Conservation (phyloP, 2,329 filamentous ascomycete genomes). For the Pyricularia sp. region DNA sequence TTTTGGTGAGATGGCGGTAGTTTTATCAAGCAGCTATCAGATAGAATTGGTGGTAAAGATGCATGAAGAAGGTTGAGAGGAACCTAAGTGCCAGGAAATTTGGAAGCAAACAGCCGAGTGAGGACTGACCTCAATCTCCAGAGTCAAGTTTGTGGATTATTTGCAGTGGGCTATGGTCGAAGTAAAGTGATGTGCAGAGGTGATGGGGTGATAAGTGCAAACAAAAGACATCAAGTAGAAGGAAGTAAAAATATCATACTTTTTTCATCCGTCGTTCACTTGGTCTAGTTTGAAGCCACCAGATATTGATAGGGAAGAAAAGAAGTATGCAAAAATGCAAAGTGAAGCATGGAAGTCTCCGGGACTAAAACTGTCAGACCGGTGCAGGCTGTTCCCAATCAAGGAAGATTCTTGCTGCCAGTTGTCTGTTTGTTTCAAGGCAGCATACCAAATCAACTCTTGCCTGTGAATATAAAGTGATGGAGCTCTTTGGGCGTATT, state of each 20-base stretch:
- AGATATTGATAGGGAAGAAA: not conserved
- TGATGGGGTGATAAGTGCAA: not conserved
- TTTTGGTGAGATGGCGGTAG: not conserved
- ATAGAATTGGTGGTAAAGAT: not conserved
- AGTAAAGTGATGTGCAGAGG: not conserved
- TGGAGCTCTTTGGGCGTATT: not conserved
- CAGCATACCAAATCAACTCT: not conserved
- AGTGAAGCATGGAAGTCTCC: not conserved
- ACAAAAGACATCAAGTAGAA: not conserved
- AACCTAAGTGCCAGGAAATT: not conserved
- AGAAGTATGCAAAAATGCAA: not conserved
- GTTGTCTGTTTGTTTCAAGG: not conserved
- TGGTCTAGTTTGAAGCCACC: not conserved
- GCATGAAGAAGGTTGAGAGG: not conserved
- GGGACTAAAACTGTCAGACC: not conserved
- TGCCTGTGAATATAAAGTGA: not conserved
- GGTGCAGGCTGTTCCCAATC: not conserved
- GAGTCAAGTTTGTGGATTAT: not conserved
- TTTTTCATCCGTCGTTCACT: not conserved
- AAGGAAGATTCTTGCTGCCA: not conserved
- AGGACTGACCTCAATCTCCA: not conserved
- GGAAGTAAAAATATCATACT: not conserved
- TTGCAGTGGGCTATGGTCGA: not conserved
- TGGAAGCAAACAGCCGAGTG: not conserved
- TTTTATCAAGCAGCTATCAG: not conserved